These are phyloP conservation scores for Teunomyces pallodes DNA, from an alignment of 805 yeast genomes.

Conservation along the genomic window DNA sequence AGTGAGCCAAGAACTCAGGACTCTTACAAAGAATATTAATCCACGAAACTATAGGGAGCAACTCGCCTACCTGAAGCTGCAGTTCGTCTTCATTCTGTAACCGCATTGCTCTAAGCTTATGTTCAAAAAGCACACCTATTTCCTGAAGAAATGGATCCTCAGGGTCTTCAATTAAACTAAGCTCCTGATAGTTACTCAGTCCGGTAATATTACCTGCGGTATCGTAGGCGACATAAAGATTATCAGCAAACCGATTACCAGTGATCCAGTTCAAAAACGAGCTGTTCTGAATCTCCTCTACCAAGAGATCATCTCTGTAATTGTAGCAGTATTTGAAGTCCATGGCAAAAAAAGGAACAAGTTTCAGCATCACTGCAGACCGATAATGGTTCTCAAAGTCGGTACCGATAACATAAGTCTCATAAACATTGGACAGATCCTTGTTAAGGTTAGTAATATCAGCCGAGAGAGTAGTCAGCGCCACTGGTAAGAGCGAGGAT, in stretches of 20 bases:
- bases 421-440: slow-evolving; percentile 22
- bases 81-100: slow-evolving; percentile 8
- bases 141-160: slow-evolving; percentile 18
- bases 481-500: slow-evolving; percentile 16
- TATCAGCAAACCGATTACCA: slow-evolving; percentile 19
- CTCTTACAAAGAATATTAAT: slow-evolving; percentile 15
- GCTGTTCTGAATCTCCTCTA: slow-evolving; percentile 18
- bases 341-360: slow-evolving; percentile 23
- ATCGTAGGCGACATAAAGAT: slow-evolving; percentile 15
- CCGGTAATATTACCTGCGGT: slow-evolving; percentile 16
- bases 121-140: slow-evolving; percentile 12
- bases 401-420: slow-evolving; percentile 9
- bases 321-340: slow-evolving; percentile 21
- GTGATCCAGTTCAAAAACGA: slow-evolving; percentile 35
- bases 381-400: background rate
- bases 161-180: slow-evolving; percentile 13
- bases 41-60: slow-evolving; percentile 17
- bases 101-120: slow-evolving; percentile 8
- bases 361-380: slow-evolving; percentile 13
- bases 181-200: slow-evolving; percentile 10
- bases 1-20: slow-evolving; percentile 12
- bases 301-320: slow-evolving; percentile 15
- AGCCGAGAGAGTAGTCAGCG: slow-evolving; percentile 18
- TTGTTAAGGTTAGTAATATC: slow-evolving; percentile 25
- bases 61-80: slow-evolving; percentile 13